Conservation (phyloP, 495 filamentous ascomycete species). For the Tuber melanosporum region DNA sequence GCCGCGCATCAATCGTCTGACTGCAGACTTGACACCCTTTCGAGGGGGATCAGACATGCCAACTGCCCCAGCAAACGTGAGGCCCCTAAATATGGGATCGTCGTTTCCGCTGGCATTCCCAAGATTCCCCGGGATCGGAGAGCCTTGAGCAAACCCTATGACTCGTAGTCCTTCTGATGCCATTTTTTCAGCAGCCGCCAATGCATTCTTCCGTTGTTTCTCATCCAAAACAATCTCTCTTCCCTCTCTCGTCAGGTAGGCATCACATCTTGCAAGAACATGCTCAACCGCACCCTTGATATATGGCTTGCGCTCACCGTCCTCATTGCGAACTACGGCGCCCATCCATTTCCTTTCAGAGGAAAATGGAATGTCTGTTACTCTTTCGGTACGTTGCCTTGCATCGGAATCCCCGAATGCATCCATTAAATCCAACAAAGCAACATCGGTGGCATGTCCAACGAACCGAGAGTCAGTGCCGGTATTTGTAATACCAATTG, state of each 20-base stretch:
- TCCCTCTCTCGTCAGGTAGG: slow-evolving; percentile 80
- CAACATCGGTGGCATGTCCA: slow-evolving; percentile 94
- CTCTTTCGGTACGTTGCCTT: slow-evolving; percentile 69
- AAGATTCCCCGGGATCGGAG: slow-evolving; percentile 40
- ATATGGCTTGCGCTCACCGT: slow-evolving; percentile 55
- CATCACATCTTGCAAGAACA: slow-evolving; percentile 78
- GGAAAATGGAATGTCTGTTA: slow-evolving; percentile 85
- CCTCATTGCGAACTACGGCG: slow-evolving; percentile 59
- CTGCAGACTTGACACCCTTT: slow-evolving; percentile 79
- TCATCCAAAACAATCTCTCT: slow-evolving; percentile 82
- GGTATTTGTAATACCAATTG: slow-evolving; percentile 30
- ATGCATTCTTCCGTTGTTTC: slow-evolving; percentile 61
- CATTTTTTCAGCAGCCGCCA: slow-evolving; percentile 82
- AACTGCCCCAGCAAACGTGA: slow-evolving; percentile 84
- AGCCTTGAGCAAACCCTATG: slow-evolving; percentile 82
- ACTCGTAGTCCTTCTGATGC: slow-evolving; percentile 86
- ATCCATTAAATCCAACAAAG: slow-evolving; percentile 86
- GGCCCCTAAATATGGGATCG: slow-evolving; percentile 70
- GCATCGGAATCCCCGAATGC: slow-evolving; percentile 83
- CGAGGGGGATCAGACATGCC: slow-evolving; percentile 97
- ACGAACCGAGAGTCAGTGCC: slow-evolving; percentile 72
- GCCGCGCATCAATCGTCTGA: slow-evolving; percentile 83
- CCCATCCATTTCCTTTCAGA: slow-evolving; percentile 99
- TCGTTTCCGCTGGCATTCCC: slow-evolving; percentile 44
- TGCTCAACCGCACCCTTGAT: slow-evolving; percentile 92